These are phyloP conservation scores for Pyrenula aspistea DNA, from an alignment of 495 filamentous ascomycete genomes.

Conservation along the genomic window DNA sequence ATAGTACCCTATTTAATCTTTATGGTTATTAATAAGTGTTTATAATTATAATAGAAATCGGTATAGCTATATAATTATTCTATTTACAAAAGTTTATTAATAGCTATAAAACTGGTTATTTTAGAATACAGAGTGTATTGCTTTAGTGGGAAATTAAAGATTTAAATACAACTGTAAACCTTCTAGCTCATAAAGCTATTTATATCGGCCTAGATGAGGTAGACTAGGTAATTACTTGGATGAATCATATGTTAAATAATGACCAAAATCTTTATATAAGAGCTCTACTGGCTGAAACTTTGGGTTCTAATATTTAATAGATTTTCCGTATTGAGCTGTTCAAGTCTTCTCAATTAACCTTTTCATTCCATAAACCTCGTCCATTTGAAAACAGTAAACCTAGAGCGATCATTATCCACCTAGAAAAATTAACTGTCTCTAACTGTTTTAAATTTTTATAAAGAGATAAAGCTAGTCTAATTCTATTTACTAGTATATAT, in stretches of 20 bases:
- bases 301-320: not conserved
- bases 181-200: not conserved
- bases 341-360: not conserved
- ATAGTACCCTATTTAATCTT: not conserved
- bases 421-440: not conserved
- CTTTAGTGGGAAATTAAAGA: not conserved
- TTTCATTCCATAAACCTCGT: not conserved
- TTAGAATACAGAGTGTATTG: not conserved
- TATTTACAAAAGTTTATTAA: not conserved
- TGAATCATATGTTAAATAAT: not conserved
- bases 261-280: not conserved
- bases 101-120: not conserved
- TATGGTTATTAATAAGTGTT: not conserved
- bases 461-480: not conserved
- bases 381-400: not conserved
- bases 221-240: not conserved
- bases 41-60: not conserved
- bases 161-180: not conserved
- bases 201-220: not conserved
- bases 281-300: not conserved
- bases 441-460: not conserved
- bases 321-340: not conserved
- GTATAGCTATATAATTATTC: not conserved
- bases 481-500: not conserved
- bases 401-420: not conserved